Conservation (phyloP, 306 rosid species). For the Vicia sativa region DNA sequence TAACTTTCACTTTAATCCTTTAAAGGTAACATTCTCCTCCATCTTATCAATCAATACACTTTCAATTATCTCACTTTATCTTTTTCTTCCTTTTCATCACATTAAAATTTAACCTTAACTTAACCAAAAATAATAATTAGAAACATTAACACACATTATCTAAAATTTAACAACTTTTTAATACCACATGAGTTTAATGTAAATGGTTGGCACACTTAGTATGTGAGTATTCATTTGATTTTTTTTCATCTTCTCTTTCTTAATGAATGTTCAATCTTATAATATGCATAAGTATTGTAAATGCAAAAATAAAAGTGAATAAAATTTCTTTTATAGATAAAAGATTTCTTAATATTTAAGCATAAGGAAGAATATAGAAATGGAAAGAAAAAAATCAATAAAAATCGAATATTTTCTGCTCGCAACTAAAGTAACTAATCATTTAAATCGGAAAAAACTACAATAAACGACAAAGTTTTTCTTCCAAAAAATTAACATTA, state of each 20-base stretch:
- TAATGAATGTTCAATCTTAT: background rate
- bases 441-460: too few relatives aligned
- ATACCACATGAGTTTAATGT: too few relatives aligned
- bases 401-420: too few relatives aligned
- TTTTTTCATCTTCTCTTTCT: background rate
- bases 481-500: too few relatives aligned
- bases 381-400: too few relatives aligned
- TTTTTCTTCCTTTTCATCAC: background rate
- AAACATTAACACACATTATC: background rate
- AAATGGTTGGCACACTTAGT: too few relatives aligned
- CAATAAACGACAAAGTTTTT: too few relatives aligned
- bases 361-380: background rate
- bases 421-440: too few relatives aligned
- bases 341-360: constrained; percentile 8
- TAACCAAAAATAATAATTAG: background rate
- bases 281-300: too few relatives aligned
- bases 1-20: constrained; percentile 36
- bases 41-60: constrained; percentile 17
- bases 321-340: background rate
- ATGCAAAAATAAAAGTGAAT: background rate
- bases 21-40: constrained; percentile 34
- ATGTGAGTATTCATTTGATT: too few relatives aligned
- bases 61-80: constrained; percentile 4
- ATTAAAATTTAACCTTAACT: constrained; percentile 13
- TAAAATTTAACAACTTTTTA: too few relatives aligned